Evolutionary conservation across 2,329 filamentous ascomycete species (phyloP), one percentile per base, ranked within the genome.

Genomic region (Chaetomiaceae sp.): DNA sequence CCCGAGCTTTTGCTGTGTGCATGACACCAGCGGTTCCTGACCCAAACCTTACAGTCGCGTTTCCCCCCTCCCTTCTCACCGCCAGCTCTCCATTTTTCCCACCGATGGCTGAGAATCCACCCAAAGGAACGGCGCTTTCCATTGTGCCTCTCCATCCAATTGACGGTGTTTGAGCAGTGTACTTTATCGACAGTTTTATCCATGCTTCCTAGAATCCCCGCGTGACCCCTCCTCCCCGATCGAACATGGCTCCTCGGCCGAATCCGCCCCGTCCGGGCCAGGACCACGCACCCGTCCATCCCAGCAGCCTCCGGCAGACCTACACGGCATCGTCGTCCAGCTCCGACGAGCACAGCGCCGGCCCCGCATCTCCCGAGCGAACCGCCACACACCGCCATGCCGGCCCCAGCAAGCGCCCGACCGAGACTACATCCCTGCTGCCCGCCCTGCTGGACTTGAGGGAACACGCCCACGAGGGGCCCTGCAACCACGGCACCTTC

Each of bases 401-500:
- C 57, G 67, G 59, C 5, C 61, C 54, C 23, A 64, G 51, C 61
- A 57, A 47, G 19, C 57, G 55, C 33, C 36, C 70, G 7, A 70
- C 69, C 59, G 82, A 85, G 61, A 75, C 73, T 2, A 81, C 80
- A 1, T 73, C 78, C 2, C 68, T 85, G 23, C 71, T 82, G 12
- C 64, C 66, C 7, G 57, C 63, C 23, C 54, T 68, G 47, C 61
- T 69, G 37, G 60, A 72, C 53, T 63, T 68, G 51, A 61, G 62
- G 52, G 69, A 73, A 34, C 68, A 62, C 29, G 70, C 68, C 5
- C 75, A 79, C 59, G 69, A 74, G 9, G 77, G 75, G 19, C 67
- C 69, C 49, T 89, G 85, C 72, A 78, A 80, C 63, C 87, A 94
- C 71, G 89, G 88, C 62, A 88, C 87, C 15, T 89, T 91, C 65